phyloP scores from a whole-genome alignment of 164 flowering plant species.

The Stephania yunnanensis region DNA sequence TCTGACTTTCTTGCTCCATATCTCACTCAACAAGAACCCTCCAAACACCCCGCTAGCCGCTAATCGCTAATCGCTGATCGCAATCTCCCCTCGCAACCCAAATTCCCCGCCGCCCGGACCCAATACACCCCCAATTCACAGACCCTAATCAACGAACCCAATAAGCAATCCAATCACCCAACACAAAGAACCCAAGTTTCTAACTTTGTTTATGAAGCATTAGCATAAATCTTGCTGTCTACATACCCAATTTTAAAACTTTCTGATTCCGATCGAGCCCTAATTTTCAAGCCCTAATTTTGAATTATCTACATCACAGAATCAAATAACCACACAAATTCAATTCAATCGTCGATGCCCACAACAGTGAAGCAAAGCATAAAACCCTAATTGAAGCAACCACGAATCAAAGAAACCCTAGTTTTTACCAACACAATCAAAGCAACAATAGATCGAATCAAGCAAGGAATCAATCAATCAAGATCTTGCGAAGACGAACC shows the following conservation, averaged over 20 bases:
- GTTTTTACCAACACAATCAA: not conserved
- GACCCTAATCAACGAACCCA: not conserved
- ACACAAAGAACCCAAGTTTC: too few relatives aligned
- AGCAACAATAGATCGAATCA: not conserved
- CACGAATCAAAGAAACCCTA: not conserved
- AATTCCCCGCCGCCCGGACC: not conserved
- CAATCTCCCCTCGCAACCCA: not conserved
- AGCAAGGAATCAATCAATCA: not conserved
- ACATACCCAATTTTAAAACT: not conserved
- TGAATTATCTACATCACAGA: not conserved
- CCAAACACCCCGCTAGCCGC: not conserved
- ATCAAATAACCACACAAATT: not conserved
- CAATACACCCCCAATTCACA: not conserved
- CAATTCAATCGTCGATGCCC: not conserved
- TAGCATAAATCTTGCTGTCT: too few relatives aligned
- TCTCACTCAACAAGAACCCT: not conserved
- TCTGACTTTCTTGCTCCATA: slow-evolving; percentile 21
- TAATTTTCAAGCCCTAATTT: too few relatives aligned
- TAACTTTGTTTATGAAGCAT: too few relatives aligned
- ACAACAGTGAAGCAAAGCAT: too few relatives aligned
- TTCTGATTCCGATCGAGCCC: too few relatives aligned
- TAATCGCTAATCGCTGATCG: not conserved
- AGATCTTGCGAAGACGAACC: not conserved
- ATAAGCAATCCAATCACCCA: not conserved
- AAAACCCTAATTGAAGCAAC: not conserved